Evolutionary conservation across 768 basidiomycete species (phyloP).

Genomic region (Podaxis sp.): DNA sequence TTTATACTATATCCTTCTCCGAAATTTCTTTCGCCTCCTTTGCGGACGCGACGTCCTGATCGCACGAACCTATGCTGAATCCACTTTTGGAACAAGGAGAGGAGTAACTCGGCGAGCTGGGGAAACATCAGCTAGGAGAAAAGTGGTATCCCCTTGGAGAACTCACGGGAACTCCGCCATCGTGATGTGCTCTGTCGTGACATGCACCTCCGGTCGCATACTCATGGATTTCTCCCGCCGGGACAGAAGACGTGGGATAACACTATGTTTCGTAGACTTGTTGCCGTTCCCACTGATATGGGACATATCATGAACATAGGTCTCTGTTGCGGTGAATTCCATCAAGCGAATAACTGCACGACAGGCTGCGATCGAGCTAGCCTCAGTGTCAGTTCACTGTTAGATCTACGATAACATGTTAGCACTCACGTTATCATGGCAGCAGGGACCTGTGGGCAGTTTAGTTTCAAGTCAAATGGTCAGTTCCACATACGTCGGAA

Average conservation of each 20-base stretch:
- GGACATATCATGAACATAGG: conserved; percentile 48
- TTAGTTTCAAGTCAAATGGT: conserved; percentile 1
- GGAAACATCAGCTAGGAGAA: not conserved
- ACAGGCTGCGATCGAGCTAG: conserved; percentile 62
- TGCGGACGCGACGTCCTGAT: not conserved
- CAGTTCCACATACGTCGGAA: conserved; percentile 13
- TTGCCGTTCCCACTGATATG: conserved; percentile 27
- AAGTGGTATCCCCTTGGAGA: not conserved
- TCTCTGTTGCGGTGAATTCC: conserved; percentile 48
- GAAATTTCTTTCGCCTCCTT: conserved; percentile 16
- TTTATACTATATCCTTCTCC: conserved; percentile 15
- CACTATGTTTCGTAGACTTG: conserved; percentile 32
- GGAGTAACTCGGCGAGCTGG: conserved; percentile 8
- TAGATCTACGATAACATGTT: not conserved
- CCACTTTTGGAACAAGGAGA: conserved; percentile 13
- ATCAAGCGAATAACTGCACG: conserved; percentile 67
- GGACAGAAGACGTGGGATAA: conserved; percentile 21
- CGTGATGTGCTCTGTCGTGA: conserved; percentile 61
- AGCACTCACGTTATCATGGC: conserved; percentile 57
- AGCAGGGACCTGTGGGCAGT: conserved; percentile 50
- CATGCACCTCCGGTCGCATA: conserved; percentile 49
- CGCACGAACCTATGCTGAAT: conserved; percentile 8
- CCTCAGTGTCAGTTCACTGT: conserved; percentile 8
- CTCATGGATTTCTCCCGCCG: conserved; percentile 30
- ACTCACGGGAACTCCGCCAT: conserved; percentile 57